Evolutionary conservation across 2,329 filamentous ascomycete species (phyloP).

Genomic region (Pyricularia sp.): DNA sequence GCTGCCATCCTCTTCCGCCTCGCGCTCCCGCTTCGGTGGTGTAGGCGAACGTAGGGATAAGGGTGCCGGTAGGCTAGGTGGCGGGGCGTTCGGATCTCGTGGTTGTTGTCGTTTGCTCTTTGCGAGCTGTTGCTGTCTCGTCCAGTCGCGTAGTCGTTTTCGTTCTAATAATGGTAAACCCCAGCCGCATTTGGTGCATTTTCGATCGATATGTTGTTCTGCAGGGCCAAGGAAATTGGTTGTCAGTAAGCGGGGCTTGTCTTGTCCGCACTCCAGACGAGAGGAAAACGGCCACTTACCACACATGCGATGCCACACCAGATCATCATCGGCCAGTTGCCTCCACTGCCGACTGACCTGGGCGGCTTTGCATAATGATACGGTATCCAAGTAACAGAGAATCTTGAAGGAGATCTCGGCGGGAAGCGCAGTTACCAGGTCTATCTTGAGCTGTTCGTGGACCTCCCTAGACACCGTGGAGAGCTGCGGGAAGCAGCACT

Average conservation of each 20-base stretch:
- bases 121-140: conserved; percentile 66
- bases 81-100: conserved; percentile 2
- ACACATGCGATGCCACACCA: conserved; percentile 98
- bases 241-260: neutral
- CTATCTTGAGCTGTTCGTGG: conserved; percentile 92
- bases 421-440: conserved; percentile 84
- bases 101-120: conserved; percentile 19
- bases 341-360: conserved; percentile 89
- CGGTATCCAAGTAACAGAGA: conserved; percentile 83
- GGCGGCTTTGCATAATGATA: conserved; percentile 88
- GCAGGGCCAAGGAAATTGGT: neutral
- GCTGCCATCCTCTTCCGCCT: conserved; percentile 17
- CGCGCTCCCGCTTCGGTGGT: conserved; percentile 27
- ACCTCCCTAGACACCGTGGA: conserved; percentile 88
- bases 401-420: conserved; percentile 90
- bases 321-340: conserved; percentile 86
- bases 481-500: conserved; percentile 95
- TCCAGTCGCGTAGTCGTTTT: conserved; percentile 79
- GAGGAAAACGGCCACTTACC: conserved; percentile 21
- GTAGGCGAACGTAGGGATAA: conserved; percentile 14
- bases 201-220: conserved; percentile 57
- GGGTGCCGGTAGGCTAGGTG: conserved; percentile 18
- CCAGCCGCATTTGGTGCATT: conserved; percentile 94
- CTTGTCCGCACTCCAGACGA: neutral
- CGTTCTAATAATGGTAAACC: conserved; percentile 82